Evolutionary conservation across 2,329 filamentous ascomycete genomes (phyloP).

Genomic region (Penicillium nordicum): DNA sequence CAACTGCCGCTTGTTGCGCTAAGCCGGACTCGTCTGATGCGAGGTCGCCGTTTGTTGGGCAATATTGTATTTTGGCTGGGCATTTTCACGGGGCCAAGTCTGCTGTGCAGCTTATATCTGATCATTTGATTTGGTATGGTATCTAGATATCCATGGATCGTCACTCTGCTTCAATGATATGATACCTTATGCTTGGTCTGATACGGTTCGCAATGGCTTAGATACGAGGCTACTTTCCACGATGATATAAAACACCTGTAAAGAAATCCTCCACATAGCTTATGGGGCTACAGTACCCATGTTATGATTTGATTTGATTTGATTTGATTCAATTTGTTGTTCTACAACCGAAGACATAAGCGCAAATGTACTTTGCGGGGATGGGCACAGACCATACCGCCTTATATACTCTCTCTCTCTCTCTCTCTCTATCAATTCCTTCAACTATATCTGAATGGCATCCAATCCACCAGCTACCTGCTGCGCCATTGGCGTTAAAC

Average conservation of each 20-base stretch:
- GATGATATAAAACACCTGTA: neutral
- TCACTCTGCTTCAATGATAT: no score
- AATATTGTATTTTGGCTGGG: slow-evolving; percentile 77
- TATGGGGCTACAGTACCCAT: neutral
- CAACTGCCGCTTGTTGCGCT: slow-evolving; percentile 69
- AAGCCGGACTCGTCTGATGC: slow-evolving; percentile 63
- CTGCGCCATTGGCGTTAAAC: slow-evolving; percentile 16
- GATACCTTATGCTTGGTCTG: no score
- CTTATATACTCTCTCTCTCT: neutral
- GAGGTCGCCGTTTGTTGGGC: slow-evolving; percentile 60
- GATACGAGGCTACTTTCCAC: neutral
- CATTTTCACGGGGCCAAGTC: slow-evolving; percentile 71
- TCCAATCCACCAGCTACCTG: slow-evolving; percentile 17
- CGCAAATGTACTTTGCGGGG: neutral
- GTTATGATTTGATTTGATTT: no score
- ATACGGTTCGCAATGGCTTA: neutral
- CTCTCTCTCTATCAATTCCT: no score
- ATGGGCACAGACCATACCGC: neutral
- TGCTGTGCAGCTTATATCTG: slow-evolving; percentile 52
- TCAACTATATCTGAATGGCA: slow-evolving; percentile 7
- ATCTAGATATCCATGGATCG: neutral
- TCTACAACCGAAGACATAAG: no score
- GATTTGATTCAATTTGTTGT: no score
- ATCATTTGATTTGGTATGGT: slow-evolving; percentile 6
- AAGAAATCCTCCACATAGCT: neutral